Evolutionary conservation across 164 flowering plant genomes (phyloP).

Genomic region (grape (Vitis vinifera)): DNA sequence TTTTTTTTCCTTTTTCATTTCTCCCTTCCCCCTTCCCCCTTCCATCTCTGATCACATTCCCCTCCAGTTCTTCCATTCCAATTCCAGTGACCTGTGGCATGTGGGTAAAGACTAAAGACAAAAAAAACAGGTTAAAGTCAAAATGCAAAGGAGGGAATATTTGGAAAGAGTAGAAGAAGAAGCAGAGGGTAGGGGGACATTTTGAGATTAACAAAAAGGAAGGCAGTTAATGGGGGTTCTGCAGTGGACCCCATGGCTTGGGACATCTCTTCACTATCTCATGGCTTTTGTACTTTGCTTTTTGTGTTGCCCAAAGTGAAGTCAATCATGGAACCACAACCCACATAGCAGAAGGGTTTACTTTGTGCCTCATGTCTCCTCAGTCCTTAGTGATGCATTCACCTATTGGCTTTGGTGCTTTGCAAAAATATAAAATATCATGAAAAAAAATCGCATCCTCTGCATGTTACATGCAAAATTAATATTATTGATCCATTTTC

Average conservation of each 20-base stretch:
- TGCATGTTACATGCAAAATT: no score
- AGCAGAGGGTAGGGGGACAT: no score
- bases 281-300: constrained; percentile 8
- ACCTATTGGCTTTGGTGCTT: neutral
- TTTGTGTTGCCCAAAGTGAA: constrained; percentile 16
- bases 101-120: neutral
- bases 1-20: neutral
- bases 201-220: no score
- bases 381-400: neutral
- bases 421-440: neutral
- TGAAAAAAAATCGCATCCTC: no score
- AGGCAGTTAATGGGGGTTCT: no score
- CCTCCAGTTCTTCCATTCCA: constrained; percentile 26
- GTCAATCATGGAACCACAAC: constrained; percentile 13
- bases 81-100: neutral
- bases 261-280: neutral
- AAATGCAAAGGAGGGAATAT: neutral
- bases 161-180: constrained; percentile 6
- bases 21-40: neutral
- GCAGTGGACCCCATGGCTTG: no score
- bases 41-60: constrained; percentile 20
- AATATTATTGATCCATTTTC: no score
- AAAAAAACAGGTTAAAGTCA: constrained; percentile 1
- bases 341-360: constrained; percentile 15
- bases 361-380: neutral